Conservation (phyloP, 345 rosid species). For the Euclidium syriacum region DNA sequence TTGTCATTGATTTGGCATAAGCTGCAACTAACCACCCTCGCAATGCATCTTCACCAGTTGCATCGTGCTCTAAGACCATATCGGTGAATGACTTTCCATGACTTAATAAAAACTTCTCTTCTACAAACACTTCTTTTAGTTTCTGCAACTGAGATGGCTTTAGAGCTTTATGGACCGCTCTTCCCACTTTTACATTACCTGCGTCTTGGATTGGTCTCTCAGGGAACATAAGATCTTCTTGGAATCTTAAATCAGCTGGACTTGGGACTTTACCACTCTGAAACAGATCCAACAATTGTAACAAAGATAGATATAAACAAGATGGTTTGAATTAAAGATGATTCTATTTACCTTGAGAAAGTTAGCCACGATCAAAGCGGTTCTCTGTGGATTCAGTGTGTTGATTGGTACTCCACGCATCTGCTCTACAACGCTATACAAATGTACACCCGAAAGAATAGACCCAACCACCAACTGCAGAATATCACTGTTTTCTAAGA, state of each 20-base stretch:
- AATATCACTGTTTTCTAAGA: conserved; percentile 4
- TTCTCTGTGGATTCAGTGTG: conserved; percentile 91
- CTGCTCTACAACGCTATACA: conserved; percentile 66
- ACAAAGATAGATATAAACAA: conserved; percentile 7
- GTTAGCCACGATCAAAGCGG: conserved; percentile 78
- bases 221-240: conserved; percentile 73
- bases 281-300: conserved; percentile 1
- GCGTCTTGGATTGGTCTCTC: conserved; percentile 74
- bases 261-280: conserved; percentile 76
- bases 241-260: conserved; percentile 77
- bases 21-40: conserved; percentile 98
- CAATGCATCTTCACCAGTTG: conserved; percentile 83
- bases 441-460: conserved; percentile 63
- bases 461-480: conserved; percentile 82
- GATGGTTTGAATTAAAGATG: neutral
- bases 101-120: conserved; percentile 67
- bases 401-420: conserved; percentile 82
- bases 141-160: conserved; percentile 62
- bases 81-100: conserved; percentile 52
- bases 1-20: conserved; percentile 42
- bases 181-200: conserved; percentile 81
- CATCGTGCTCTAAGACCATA: conserved; percentile 74
- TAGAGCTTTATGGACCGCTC: conserved; percentile 51
- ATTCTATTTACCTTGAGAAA: conserved; percentile 57
- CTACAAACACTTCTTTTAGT: conserved; percentile 54